Conservation (phyloP, 2,329 filamentous ascomycete genomes). For the Didymella pinodella region DNA sequence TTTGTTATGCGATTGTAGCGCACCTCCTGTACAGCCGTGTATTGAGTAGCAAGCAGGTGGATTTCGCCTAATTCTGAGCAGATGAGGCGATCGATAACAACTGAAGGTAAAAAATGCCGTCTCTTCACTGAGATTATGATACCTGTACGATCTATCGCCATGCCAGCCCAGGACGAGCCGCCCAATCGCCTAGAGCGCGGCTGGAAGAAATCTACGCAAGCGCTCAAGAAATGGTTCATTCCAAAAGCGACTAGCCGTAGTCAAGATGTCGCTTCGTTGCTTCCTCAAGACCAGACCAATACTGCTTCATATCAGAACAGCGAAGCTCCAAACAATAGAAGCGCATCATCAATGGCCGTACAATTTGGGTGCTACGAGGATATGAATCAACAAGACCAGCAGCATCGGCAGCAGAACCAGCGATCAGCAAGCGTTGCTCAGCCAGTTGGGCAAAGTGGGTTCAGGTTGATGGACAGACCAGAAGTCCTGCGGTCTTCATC, state of each 20-base stretch:
- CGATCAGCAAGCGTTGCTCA: no score
- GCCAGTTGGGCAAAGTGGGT: no score
- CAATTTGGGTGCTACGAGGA: not conserved
- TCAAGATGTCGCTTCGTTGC: not conserved
- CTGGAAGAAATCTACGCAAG: not conserved
- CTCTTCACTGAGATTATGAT: not conserved
- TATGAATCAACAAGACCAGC: not conserved
- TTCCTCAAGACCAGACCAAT: not conserved
- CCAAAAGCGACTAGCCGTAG: no score
- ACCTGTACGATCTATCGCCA: not conserved
- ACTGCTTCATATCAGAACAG: not conserved
- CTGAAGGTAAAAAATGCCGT: not conserved
- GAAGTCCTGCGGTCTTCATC: not conserved
- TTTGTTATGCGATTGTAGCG: not conserved
- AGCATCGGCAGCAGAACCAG: no score
- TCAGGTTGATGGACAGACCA: not conserved
- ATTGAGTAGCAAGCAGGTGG: not conserved
- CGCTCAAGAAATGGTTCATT: not conserved
- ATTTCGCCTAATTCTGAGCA: not conserved
- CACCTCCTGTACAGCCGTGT: no score
- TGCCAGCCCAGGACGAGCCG: not conserved
- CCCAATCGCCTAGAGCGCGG: not conserved
- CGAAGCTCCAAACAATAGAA: not conserved
- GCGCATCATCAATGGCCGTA: not conserved
- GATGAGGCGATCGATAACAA: not conserved